Percentiles rank a stretch among this genome's conserved stretches.
Evolutionary conservation across 208 protist genomes (phyloP).

Genomic region (Histomonas meleagridis): DNA sequence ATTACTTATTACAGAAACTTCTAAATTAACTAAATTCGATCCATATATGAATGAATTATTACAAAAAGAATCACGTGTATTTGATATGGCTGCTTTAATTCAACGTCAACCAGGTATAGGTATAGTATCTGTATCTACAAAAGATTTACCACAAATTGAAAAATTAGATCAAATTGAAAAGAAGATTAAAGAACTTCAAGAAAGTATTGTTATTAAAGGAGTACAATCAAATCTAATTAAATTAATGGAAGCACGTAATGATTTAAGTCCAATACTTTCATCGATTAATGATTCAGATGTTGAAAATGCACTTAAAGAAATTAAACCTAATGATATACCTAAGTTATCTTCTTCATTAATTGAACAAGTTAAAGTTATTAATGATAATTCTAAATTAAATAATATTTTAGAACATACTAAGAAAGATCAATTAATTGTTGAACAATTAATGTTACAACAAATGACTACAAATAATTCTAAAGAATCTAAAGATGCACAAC

Average conservation of each 20-base stretch:
- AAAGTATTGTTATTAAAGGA: not conserved
- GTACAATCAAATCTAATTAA: not conserved
- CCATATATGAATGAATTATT: not conserved
- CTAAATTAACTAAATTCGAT: not conserved
- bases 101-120: not conserved
- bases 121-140: not conserved
- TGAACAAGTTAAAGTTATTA: not conserved
- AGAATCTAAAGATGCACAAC: not conserved
- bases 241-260: not conserved
- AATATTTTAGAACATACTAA: not conserved
- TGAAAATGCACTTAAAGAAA: not conserved
- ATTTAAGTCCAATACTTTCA: not conserved
- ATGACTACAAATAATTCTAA: not conserved
- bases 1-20: not conserved
- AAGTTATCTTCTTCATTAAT: not conserved
- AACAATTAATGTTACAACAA: not conserved
- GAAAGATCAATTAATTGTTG: not conserved
- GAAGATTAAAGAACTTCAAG: not conserved
- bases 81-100: not conserved
- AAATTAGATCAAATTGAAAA: not conserved
- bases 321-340: not conserved
- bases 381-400: not conserved
- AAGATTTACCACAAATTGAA: not conserved
- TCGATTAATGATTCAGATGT: not conserved
- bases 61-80: not conserved